Conservation (phyloP, 129 eudicot genomes). For the Ambrosia trifida region DNA sequence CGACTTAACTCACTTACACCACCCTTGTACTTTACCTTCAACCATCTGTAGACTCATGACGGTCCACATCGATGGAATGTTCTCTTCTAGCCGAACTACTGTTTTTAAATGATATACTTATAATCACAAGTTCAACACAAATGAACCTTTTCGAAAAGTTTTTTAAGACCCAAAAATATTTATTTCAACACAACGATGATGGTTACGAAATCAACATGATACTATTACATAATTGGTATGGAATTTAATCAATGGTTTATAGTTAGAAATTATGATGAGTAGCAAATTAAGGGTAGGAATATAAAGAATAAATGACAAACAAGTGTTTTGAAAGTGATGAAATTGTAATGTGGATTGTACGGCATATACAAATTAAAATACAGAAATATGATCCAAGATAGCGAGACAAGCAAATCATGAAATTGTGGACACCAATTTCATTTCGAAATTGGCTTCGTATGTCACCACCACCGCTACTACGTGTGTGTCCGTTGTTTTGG, state of each 20-base stretch:
- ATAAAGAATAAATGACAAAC: constrained; percentile 19
- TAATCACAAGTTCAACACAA: background rate
- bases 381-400: constrained; percentile 34
- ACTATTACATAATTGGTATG: background rate
- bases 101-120: background rate
- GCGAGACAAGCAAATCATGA: constrained; percentile 60
- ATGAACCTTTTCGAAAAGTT: background rate
- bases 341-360: constrained; percentile 21
- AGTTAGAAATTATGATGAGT: constrained; percentile 13
- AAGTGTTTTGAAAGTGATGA: constrained; percentile 19
- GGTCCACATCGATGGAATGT: too few species aligned
- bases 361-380: too few species aligned
- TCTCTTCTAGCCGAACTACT: too few species aligned
- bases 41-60: background rate
- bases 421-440: constrained; percentile 35
- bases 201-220: background rate
- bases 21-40: background rate
- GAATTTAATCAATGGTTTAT: background rate
- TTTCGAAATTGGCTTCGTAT: constrained; percentile 40
- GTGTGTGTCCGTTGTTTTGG: constrained; percentile 54
- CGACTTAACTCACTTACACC: background rate
- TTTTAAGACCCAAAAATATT: background rate
- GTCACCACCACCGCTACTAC: constrained; percentile 47
- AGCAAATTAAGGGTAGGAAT: background rate
- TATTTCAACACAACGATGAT: background rate